phyloP scores from a whole-genome alignment of 192 early-diverging fungal species.

The Coemansia sp. region DNA sequence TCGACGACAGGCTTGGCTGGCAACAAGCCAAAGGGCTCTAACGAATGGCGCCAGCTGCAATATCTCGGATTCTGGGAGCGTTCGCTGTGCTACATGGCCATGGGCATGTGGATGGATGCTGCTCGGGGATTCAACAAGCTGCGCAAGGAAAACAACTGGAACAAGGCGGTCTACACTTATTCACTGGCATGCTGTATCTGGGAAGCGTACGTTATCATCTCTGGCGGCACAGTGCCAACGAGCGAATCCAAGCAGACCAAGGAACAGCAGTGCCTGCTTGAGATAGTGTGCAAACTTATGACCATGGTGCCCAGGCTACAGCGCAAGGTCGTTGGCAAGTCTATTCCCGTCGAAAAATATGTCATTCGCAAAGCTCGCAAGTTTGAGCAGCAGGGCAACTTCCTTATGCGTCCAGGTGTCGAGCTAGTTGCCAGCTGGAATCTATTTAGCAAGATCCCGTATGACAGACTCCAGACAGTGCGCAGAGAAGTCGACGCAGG shows the following conservation, averaged over 20 bases:
- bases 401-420: constrained; percentile 72
- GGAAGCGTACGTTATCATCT: constrained; percentile 42
- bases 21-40: neutral
- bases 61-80: constrained; percentile 87
- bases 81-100: constrained; percentile 64
- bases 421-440: constrained; percentile 77
- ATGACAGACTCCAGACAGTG: constrained; percentile 42
- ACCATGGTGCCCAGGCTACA: constrained; percentile 63
- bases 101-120: constrained; percentile 64
- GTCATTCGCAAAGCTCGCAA: constrained; percentile 81
- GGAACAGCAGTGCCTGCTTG: constrained; percentile 33
- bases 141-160: constrained; percentile 82
- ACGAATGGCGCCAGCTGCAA: constrained; percentile 72
- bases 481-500: constrained; percentile 53
- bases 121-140: constrained; percentile 64
- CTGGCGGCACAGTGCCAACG: constrained; percentile 10
- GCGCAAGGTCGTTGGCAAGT: constrained; percentile 85
- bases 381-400: constrained; percentile 65
- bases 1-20: too few relatives aligned
- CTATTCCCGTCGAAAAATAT: constrained; percentile 86
- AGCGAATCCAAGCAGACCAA: constrained; percentile 3
- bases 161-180: constrained; percentile 80
- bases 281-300: constrained; percentile 65
- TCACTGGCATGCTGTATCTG: constrained; percentile 66
- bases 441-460: constrained; percentile 73